Base-by-base conservation (phyloP, 331 rosid genomes). In the Rhamnella rubrinervis region DNA sequence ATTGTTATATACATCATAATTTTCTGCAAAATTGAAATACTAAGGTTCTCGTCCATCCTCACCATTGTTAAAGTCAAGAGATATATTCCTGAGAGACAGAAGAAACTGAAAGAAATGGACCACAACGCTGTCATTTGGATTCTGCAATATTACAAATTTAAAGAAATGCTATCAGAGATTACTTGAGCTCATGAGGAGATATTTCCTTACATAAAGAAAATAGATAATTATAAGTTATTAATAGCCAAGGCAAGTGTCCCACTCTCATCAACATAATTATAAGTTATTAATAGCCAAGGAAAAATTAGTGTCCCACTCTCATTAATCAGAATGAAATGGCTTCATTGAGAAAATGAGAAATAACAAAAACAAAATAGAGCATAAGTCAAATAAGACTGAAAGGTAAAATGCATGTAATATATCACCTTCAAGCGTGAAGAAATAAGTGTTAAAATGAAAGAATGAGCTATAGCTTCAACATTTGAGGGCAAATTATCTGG, bases 401-500 rank as follows among this genome's bases (percentile, higher is more conserved):
- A 50, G 61, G 61, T 39, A 62, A 55, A 19, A 44, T 31, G 47
- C 49, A 15, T 4, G 38, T 35, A 55, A 61, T 37, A 66, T 12
- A 50, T 59, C 75, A 95, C 99, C 99, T 95, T 91, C 37, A 80
- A 63, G 75, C 86, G 93, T 25, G 92, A 87, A 19, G 92, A 86
- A 62, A 84, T 72, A 44, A 95, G 85, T 39, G 92, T 77, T 64
- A 91, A 79, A 68, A 71, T 77, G 76, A 86, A 95, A 68, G 97
- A 87, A 75, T 87, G 92, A 66, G 90, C 86, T 61, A 95, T 75
- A 55, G 99, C 96, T 78, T 95, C 96, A 72, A 89, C 26, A 81
- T 91, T 95, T 71, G 99, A 80, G 72, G 97, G 99, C 56, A 89
- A 77, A 81, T 89, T 95, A 81, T 95, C 96, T 0, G 90, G 83